These are phyloP conservation scores for Santalum album DNA, from an alignment of 164 flowering plant genomes.

Conservation along the genomic window DNA sequence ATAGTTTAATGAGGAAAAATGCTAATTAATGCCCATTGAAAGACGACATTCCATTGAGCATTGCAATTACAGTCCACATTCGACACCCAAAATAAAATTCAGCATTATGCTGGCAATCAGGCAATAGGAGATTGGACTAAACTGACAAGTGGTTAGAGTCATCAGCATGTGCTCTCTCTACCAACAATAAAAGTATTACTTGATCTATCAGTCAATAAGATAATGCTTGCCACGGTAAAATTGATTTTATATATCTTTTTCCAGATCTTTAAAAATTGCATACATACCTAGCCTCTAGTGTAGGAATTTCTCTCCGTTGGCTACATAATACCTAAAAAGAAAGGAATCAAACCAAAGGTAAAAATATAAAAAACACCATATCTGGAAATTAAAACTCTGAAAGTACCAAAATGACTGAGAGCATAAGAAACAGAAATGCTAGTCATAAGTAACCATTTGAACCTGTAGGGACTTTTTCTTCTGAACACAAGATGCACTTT, in stretches of 20 bases:
- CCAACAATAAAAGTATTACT: neutral
- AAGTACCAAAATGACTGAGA: neutral
- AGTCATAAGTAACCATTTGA: neutral
- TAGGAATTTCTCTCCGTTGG: constrained; percentile 29
- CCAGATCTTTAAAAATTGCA: neutral
- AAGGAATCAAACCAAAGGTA: neutral
- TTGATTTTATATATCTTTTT: neutral
- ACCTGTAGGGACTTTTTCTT: constrained; percentile 29
- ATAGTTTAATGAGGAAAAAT: too few species aligned
- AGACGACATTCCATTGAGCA: too few species aligned
- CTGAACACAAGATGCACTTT: neutral
- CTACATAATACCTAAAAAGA: constrained; percentile 35
- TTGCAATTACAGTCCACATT: too few species aligned
- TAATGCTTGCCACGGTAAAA: neutral
- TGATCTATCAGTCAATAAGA: neutral
- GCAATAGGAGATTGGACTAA: too few species aligned
- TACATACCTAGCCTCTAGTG: constrained; percentile 62
- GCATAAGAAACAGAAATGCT: neutral
- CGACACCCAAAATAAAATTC: too few species aligned
- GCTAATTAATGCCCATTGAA: too few species aligned
- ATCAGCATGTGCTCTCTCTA: neutral
- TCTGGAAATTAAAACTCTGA: neutral
- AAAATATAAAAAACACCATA: neutral
- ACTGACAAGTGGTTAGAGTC: too few species aligned
- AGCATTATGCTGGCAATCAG: too few species aligned